Evolutionary conservation across 2,329 filamentous ascomycete genomes (phyloP).

Genomic region (Arthrobotrys sphaeroides): DNA sequence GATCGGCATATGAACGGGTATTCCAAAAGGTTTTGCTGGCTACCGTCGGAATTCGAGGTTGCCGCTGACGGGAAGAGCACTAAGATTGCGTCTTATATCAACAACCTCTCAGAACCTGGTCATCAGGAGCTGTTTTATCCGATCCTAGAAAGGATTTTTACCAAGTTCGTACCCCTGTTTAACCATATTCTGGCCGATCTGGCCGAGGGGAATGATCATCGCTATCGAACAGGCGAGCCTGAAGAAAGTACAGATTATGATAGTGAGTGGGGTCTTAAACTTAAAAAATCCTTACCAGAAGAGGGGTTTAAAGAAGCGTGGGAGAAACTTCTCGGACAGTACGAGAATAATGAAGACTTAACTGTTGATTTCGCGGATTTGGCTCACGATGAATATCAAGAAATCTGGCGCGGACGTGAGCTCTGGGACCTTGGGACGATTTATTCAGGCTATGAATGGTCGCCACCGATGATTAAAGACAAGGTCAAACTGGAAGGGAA

Average conservation of each 20-base stretch:
- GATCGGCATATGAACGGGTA: neutral
- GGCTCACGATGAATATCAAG: neutral
- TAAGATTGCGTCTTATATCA: conserved; percentile 26
- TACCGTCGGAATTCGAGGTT: conserved; percentile 26
- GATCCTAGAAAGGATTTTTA: conserved; percentile 20
- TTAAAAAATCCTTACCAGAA: neutral
- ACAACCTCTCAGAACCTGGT: neutral
- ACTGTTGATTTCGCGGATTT: neutral
- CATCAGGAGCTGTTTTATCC: conserved; percentile 23
- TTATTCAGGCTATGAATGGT: neutral
- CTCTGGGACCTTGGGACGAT: neutral
- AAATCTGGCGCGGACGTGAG: neutral
- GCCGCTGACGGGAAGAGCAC: conserved; percentile 19
- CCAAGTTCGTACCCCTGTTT: conserved; percentile 28
- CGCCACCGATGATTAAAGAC: neutral
- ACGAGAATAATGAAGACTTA: neutral
- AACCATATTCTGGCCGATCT: conserved; percentile 19
- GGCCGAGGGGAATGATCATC: neutral
- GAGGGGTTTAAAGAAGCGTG: neutral
- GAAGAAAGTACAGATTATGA: neutral
- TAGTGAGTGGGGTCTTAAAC: neutral
- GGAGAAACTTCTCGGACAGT: conserved; percentile 3
- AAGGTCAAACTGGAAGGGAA: conserved; percentile 55
- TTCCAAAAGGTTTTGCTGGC: conserved; percentile 20
- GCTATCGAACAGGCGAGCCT: neutral